Base-by-base conservation (phyloP, 2,329 filamentous ascomycete species). In the Lasiodiplodia hormozganensis region DNA sequence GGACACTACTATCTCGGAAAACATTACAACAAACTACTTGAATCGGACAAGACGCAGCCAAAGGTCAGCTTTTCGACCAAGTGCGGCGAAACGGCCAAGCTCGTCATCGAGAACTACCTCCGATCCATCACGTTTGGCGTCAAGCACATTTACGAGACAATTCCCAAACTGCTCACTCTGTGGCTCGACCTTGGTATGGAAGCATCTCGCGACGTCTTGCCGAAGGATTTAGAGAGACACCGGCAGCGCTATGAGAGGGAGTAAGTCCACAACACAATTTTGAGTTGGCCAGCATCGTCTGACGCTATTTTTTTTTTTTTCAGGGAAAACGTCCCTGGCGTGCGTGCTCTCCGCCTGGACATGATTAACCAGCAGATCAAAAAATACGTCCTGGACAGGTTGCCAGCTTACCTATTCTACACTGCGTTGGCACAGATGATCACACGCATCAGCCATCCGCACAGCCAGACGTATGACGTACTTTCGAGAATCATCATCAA, bases 1-100 rank as follows among this genome's bases (percentile, higher is more conserved):
- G 94, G 93, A 0, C 95, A 98, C 77, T 99, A 98, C 78, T 97
- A 97, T 78, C 87, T 99, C 11, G 96, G 96, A 5, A 93, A 95
- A 57, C 94, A 98, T 80, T 99, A 99, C 85, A 96, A 97, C 78
- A 99, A 97, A 79, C 87, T 98, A 4, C 84, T 97, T 3, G 95
- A 98, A 74, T 92, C 93, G 0, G 94, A 98, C 78, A 94, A 93
- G 78, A 84, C 87, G 2, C 87, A 97, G 65, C 89, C 91, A 47
- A 84, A 88, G 21, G 88, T 90, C 34, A 80, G 77, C 36, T 73
- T 79, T 31, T 70, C 78, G 14, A 82, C 75, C 74, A 81, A 96
- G 67, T 92, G 88, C 12, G 96, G 96, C 49, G 94, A 97, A 77
- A 88, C 90, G 23, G 90, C 93, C 2, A 94, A 94, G 75, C 86